A percentile compares a stretch with the other conserved stretches of the same genome.
Conservation (phyloP, 2,329 filamentous ascomycete genomes). For the Sporothrix schenckii region DNA sequence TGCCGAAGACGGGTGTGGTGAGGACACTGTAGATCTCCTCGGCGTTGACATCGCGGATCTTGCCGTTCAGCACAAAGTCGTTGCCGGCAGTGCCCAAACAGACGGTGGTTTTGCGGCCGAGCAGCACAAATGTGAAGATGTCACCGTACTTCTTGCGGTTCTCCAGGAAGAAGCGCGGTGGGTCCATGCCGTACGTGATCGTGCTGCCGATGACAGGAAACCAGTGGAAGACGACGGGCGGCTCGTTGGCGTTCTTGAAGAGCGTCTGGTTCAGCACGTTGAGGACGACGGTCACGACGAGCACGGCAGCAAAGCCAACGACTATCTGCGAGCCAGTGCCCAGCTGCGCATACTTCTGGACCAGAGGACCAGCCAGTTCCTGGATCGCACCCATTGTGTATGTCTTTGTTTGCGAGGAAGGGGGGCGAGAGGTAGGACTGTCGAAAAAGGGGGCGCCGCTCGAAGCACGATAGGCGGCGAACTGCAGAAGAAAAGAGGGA, state of each 20-base stretch:
- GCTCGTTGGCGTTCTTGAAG: conserved; percentile 79
- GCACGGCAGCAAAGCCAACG: conserved; percentile 48
- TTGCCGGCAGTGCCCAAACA: conserved; percentile 56
- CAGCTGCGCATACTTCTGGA: conserved; percentile 55
- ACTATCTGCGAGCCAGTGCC: conserved; percentile 53
- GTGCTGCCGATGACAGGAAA: conserved; percentile 87
- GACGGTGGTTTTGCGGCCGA: conserved; percentile 55
- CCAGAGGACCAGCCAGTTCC: conserved; percentile 54
- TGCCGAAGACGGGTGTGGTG: conserved; percentile 67
- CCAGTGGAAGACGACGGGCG: conserved; percentile 79
- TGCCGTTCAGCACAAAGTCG: conserved; percentile 61
- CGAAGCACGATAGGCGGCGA: background rate
- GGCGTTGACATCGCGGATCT: conserved; percentile 55
- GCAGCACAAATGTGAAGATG: conserved; percentile 57
- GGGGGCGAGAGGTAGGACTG: background rate
- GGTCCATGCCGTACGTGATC: conserved; percentile 92
- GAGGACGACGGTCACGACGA: conserved; percentile 65
- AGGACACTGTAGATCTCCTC: conserved; percentile 58
- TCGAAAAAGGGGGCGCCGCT: conserved; percentile 1
- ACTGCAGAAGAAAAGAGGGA: background rate
- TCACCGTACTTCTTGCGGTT: conserved; percentile 65
- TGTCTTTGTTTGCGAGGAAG: background rate
- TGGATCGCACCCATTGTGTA: conserved; percentile 59
- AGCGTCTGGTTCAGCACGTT: conserved; percentile 82
- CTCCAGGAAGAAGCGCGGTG: conserved; percentile 80